Evolutionary conservation across 257 asterid species (phyloP), one percentile per base, ranked within the genome.

Genomic region (Solanum ossicruentum): DNA sequence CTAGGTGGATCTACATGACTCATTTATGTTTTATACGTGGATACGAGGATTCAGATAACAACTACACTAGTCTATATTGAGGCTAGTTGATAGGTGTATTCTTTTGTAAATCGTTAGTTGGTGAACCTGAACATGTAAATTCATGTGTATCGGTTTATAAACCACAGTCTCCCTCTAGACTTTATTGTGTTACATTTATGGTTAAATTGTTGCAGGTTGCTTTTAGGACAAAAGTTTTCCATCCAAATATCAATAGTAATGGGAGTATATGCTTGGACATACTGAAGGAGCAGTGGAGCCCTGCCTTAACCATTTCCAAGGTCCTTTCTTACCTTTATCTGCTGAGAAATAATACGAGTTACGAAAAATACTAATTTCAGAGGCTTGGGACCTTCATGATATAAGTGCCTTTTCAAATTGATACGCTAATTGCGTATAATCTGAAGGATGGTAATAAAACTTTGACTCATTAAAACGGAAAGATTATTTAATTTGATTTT

Each of bases 241-340:
- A 82, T 47, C 85, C 85, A 63, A 82, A 63, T 63, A 82, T 82
- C 58, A 82, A 82, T 15, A 82, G 85, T 52, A 82, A 82, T 45
- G 85, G 85, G 43, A 82, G 85, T 36, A 82, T 82, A 47, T 82
- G 85, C 79, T 51, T 82, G 57, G 85, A 82, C 60, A 82, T 82
- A 63, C 26, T 82, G 63, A 82, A 63, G 85, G 85, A 82, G 78
- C 85, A 82, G 85, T 82, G 85, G 85, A 82, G 85, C 63, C 85
- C 85, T 47, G 85, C 78, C 18, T 63, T 82, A 8, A 82, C 85
- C 12, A 82, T 82, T 20, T 82, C 85, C 43, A 82, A 82, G 85
- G 85, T 82, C 47, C 18, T 32, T 67, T 49, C 81, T 83, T 66
- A 26, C 81, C 83, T 52, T 83, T 26, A 11, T 83, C 26, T 67